These are phyloP conservation scores for Astrocystis sublimbata DNA, from an alignment of 495 filamentous ascomycete species.

Conservation along the genomic window DNA sequence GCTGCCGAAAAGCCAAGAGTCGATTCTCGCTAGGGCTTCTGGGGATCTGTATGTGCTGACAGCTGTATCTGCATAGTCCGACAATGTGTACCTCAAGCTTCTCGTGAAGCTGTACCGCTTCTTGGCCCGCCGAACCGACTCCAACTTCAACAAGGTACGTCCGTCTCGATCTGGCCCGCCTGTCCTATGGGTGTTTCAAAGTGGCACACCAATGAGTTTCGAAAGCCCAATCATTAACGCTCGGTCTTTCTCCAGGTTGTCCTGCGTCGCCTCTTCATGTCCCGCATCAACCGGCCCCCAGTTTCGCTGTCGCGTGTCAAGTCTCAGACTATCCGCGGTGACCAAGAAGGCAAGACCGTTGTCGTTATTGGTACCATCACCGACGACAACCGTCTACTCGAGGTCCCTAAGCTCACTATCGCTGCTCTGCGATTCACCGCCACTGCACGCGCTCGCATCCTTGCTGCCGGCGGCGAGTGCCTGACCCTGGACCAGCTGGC, in stretches of 20 bases:
- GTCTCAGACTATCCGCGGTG: conserved; percentile 62
- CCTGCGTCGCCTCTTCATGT: conserved; percentile 95
- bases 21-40: not conserved
- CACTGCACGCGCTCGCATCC: conserved; percentile 88
- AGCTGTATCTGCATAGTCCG: conserved; percentile 49
- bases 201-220: too few species aligned
- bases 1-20: not conserved
- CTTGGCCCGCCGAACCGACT: conserved; percentile 94
- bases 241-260: conserved; percentile 35
- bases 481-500: conserved; percentile 96
- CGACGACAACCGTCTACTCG: conserved; percentile 90
- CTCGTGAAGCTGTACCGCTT: conserved; percentile 99
- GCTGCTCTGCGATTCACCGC: conserved; percentile 95
- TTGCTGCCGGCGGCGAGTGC: conserved; percentile 89
- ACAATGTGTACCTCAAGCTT: conserved; percentile 96
- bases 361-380: conserved; percentile 93
- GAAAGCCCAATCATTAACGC: not conserved
- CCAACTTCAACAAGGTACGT: conserved; percentile 91
- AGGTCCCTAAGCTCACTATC: conserved; percentile 84
- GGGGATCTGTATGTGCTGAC: not conserved
- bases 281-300: conserved; percentile 93
- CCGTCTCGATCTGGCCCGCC: not conserved
- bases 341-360: conserved; percentile 78
- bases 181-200: too few species aligned
- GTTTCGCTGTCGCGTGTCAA: conserved; percentile 89